phyloP scores from a whole-genome alignment of 2,329 filamentous ascomycete species.

The Aspergillus uvarum region DNA sequence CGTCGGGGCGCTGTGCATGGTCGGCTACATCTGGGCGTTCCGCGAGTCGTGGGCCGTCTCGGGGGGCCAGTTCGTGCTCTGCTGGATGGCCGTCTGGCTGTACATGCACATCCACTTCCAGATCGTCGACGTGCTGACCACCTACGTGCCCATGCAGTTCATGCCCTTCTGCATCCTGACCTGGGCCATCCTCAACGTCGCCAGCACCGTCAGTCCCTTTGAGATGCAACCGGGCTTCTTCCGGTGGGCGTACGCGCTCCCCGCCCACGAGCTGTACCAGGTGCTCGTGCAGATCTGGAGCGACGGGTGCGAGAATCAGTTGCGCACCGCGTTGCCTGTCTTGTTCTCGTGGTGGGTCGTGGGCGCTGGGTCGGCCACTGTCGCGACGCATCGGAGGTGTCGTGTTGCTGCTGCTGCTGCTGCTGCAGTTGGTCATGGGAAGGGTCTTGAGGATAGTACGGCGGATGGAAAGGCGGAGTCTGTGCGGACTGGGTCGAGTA shows the following conservation, averaged over 20 bases:
- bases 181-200: slow-evolving; percentile 44
- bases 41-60: slow-evolving; percentile 12
- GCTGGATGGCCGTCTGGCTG: slow-evolving; percentile 44
- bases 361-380: too few relatives aligned
- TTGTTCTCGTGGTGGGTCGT: too few relatives aligned
- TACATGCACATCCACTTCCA: slow-evolving; percentile 43
- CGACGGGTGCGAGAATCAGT: too few relatives aligned
- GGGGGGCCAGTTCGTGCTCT: slow-evolving; percentile 37
- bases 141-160: slow-evolving; percentile 36
- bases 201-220: slow-evolving; percentile 41
- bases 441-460: too few relatives aligned
- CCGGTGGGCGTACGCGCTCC: slow-evolving; percentile 40
- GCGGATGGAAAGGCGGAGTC: too few relatives aligned
- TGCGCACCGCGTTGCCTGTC: too few relatives aligned
- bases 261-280: slow-evolving; percentile 41
- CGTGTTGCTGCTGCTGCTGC: too few relatives aligned
- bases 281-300: slow-evolving; percentile 32
- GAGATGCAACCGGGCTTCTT: slow-evolving; percentile 42
- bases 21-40: slow-evolving; percentile 17
- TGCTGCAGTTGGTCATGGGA: too few relatives aligned
- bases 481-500: too few relatives aligned
- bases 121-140: slow-evolving; percentile 40
- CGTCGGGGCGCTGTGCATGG: slow-evolving; percentile 7
- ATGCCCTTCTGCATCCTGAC: slow-evolving; percentile 43
- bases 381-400: too few relatives aligned